Base-by-base conservation (phyloP, 2,329 filamentous ascomycete species). In the Chrysosporium keratinophilum region DNA sequence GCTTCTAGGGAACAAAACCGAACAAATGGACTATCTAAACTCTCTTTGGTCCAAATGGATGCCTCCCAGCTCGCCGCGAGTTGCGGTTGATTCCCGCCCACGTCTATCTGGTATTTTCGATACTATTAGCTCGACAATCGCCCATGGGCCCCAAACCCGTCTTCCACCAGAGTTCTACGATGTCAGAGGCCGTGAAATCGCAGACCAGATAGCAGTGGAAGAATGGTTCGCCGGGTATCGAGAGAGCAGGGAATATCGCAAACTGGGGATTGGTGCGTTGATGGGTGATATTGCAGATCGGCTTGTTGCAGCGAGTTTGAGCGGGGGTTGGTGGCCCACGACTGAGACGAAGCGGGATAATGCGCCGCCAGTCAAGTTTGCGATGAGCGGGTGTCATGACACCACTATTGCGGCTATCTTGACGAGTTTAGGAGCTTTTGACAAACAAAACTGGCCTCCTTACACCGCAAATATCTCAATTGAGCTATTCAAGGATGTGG, bases 381-480 rank as follows among this genome's bases (percentile, higher is more conserved):
- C 82, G 14, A 74, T 97, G 63, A 87, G 82, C 60, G 90, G 90
- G 33, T 95, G 90, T 64, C 90, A 96, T 69, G 90, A 97, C 65
- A 97, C 93, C 1, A 97, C 93, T 0, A 78, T 98, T 4, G 93
- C 88, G 2, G 87, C 80, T 1, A 75, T 88, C 1, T 73, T 98
- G 28, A 74, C 84, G 14, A 87, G 87, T 60, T 70, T 97, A 5
- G 93, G 91, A 2, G 85, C 86, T 2, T 93, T 88, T 65, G 76
- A 87, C 41, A 73, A 74, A 17, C 79, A 79, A 46, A 77, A 78
- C 35, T 98, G 93, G 93, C 93, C 93, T 0, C 90, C 89, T 0
- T 98, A 91, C 65, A 96, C 91, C 0, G 91, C 87, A 61, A 89
- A 94, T 63, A 78, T 98, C 59, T 90, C 93, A 33, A 76, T 98